Conservation (phyloP, 176 grass and related monocot species). For the Oryza punctata region DNA sequence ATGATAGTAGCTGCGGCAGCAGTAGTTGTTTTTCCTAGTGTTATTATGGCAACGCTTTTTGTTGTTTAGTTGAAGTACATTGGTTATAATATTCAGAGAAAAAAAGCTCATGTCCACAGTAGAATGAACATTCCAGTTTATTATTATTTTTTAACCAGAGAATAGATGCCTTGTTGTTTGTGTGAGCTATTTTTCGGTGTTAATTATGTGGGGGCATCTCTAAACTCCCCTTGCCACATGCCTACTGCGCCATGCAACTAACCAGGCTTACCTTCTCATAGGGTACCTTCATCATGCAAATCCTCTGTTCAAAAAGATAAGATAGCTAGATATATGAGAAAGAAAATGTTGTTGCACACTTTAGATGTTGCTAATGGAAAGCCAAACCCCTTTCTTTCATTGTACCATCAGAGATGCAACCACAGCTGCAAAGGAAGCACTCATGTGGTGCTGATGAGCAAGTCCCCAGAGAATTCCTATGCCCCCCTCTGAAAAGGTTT, state of each 20-base stretch:
- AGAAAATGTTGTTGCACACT: constrained; percentile 26
- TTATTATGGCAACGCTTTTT: constrained; percentile 11
- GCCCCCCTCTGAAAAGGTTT: constrained; percentile 91
- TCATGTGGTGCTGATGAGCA: constrained; percentile 75
- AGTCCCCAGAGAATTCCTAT: constrained; percentile 70
- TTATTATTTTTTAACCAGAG: neutral
- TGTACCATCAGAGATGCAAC: constrained; percentile 48
- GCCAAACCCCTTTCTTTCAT: constrained; percentile 60
- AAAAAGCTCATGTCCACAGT: neutral
- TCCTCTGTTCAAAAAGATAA: constrained; percentile 17
- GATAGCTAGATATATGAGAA: neutral
- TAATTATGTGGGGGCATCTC: neutral
- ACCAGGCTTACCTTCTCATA: constrained; percentile 14
- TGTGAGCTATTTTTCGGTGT: constrained; percentile 2
- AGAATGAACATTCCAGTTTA: constrained; percentile 30
- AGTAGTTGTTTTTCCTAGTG: neutral
- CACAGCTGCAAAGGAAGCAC: constrained; percentile 54
- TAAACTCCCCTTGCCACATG: constrained; percentile 30
- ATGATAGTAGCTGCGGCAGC: neutral
- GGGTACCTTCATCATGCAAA: constrained; percentile 31
- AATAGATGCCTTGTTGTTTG: constrained; percentile 15
- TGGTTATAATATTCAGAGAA: constrained; percentile 13
- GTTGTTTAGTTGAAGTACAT: neutral
- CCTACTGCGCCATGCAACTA: constrained; percentile 35
- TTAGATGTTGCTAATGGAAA: constrained; percentile 67